Evolutionary conservation across 1,284 basidiomycete species (phyloP).

Genomic region (Ceratobasidium sp.): DNA sequence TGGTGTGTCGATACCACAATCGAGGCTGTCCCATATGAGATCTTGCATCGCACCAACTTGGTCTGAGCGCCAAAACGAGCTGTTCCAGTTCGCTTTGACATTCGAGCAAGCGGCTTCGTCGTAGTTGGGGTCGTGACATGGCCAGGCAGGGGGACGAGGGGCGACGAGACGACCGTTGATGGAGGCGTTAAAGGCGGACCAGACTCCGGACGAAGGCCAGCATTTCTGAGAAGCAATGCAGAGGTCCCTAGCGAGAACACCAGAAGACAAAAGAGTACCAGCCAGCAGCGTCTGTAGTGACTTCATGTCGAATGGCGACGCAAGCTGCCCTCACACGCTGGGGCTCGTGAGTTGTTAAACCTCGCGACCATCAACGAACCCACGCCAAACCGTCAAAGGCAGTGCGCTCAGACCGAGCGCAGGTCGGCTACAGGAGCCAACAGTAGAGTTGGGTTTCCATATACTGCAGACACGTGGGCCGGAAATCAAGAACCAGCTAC

Average conservation of each 20-base stretch:
- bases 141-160: constrained; percentile 40
- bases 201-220: constrained; percentile 6
- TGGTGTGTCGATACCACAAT: constrained; percentile 18
- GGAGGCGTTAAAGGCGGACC: constrained; percentile 34
- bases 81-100: constrained; percentile 42
- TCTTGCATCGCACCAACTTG: constrained; percentile 39
- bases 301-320: not conserved
- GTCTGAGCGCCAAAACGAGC: constrained; percentile 42
- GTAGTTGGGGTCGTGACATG: constrained; percentile 41
- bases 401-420: no score
- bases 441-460: no score
- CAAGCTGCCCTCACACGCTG: no score
- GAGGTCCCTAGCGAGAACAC: not conserved
- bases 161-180: constrained; percentile 38
- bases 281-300: not conserved
- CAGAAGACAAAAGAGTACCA: not conserved
- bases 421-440: no score
- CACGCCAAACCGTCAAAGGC: no score
- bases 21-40: constrained; percentile 32
- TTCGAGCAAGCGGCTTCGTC: constrained; percentile 22
- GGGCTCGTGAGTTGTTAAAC: no score
- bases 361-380: no score
- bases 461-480: no score
- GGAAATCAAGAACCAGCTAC: no score
- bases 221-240: constrained; percentile 28